These are phyloP conservation scores for Ambrosiella xylebori DNA, from an alignment of 2,329 filamentous ascomycete genomes.

Conservation along the genomic window DNA sequence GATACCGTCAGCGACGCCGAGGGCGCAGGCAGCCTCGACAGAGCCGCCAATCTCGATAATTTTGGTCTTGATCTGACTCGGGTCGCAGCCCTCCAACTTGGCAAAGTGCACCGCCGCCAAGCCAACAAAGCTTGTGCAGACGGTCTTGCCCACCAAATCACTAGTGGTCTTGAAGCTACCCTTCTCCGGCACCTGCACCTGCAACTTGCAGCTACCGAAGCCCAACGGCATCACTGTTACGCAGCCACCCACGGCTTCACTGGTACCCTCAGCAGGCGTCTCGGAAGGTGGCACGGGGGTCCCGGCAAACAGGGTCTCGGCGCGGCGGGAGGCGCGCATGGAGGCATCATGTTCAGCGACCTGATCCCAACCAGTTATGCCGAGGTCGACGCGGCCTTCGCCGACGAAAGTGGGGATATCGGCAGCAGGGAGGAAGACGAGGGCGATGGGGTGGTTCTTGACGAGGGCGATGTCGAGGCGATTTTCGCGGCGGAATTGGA, in stretches of 20 bases:
- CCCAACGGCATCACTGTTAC: constrained; percentile 80
- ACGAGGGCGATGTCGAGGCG: constrained; percentile 94
- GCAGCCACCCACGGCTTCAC: constrained; percentile 39
- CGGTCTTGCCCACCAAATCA: constrained; percentile 77
- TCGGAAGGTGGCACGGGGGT: constrained; percentile 3
- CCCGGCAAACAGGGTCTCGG: constrained; percentile 28
- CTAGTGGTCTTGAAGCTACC: constrained; percentile 51
- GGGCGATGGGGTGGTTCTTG: constrained; percentile 87
- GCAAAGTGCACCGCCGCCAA: constrained; percentile 73
- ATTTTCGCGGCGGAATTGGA: constrained; percentile 89
- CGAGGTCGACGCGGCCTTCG: constrained; percentile 80
- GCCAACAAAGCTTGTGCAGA: constrained; percentile 88
- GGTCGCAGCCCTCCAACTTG: constrained; percentile 42
- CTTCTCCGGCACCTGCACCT: constrained; percentile 91
- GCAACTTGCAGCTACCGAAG: constrained; percentile 80
- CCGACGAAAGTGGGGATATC: constrained; percentile 97
- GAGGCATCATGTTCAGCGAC: constrained; percentile 74
- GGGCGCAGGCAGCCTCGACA: constrained; percentile 88
- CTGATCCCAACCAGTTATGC: constrained; percentile 87
- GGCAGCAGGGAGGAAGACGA: constrained; percentile 90
- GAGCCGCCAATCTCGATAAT: constrained; percentile 92
- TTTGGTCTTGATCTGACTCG: constrained; percentile 44
- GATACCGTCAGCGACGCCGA: constrained; percentile 92
- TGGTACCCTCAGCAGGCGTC: constrained; percentile 21
- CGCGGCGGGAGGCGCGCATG: constrained; percentile 31